phyloP scores from a whole-genome alignment of 345 rosid species.

The Moricandia arvensis region DNA sequence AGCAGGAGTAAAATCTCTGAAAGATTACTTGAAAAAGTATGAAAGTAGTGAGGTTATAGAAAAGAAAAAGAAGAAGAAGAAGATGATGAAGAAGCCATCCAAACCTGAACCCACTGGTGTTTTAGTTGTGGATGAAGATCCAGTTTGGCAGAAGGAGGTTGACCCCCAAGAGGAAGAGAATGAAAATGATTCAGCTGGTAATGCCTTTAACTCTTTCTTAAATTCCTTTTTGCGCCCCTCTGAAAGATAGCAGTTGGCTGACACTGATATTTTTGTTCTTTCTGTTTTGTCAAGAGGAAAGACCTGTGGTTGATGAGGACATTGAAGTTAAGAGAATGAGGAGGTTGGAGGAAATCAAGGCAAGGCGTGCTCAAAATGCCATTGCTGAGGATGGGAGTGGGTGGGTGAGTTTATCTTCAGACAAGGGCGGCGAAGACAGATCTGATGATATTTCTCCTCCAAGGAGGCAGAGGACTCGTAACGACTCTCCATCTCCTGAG shows the following conservation, averaged over 20 bases:
- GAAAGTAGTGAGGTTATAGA: conserved; percentile 48
- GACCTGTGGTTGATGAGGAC: conserved; percentile 77
- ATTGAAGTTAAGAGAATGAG: conserved; percentile 83
- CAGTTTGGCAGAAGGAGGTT: conserved; percentile 84
- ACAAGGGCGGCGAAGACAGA: conserved; percentile 5
- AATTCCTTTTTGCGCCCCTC: not conserved
- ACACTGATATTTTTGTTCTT: not conserved
- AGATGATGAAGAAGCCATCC: conserved; percentile 48
- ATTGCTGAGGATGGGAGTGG: conserved; percentile 97
- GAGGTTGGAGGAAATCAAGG: conserved; percentile 70
- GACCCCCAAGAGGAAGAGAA: conserved; percentile 56
- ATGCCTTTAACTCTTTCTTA: not conserved
- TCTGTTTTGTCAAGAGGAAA: conserved; percentile 63
- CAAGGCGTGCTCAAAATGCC: conserved; percentile 54
- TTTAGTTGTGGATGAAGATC: conserved; percentile 84
- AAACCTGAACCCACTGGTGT: conserved; percentile 52
- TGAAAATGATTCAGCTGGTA: conserved; percentile 73
- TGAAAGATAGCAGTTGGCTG: not conserved
- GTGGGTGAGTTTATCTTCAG: conserved; percentile 67
- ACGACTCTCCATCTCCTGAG: conserved; percentile 66
- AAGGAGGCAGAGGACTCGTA: conserved; percentile 44
- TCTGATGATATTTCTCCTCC: conserved; percentile 77
- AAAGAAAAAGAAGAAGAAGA: conserved; percentile 63
- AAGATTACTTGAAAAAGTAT: conserved; percentile 78
- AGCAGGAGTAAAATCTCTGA: conserved; percentile 47